Evolutionary conservation across 306 rosid species (phyloP), one percentile per base, ranked within the genome.

Genomic region (Vigna reflexopilosa): DNA sequence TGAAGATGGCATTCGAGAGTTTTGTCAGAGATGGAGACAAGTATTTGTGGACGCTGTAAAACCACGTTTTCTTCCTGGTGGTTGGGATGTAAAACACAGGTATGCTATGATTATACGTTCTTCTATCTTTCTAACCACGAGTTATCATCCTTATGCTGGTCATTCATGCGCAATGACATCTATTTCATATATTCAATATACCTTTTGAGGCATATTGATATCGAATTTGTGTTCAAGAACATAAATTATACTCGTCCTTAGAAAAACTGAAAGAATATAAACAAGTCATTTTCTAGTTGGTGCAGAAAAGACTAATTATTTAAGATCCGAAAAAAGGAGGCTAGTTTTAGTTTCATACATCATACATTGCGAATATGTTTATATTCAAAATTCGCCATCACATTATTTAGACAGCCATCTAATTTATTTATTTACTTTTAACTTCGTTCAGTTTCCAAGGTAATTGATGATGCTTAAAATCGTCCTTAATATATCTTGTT

Each of bases 21-120:
- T 95, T 67, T 93, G 97, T 81, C 98, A 88, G 73, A 84, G 97
- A 82, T 96, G 99, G 99, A 91, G 99, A 78, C 96, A 91, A 85
- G 94, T 84, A 76, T 91, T 95, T 78, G 90, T 93, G 55, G 93
- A 89, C 77, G 87, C 96, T 85, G 77, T 90, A 67, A 88, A 86
- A 19, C 99, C 99, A 42, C 98, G 89, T 72, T 95, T 93, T 85
- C 89, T 90, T 72, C 99, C 97, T 73, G 84, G 80, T 28, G 97
- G 99, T 68, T 93, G 99, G 98, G 96, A 95, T 81, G 82, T 95
- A 70, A 95, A 83, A 70, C 99, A 93, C 96, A 95, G 96, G 99
- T 93, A 90, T 72, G 69, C 71, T 82, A 79, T 52, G 14, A 67
- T 38, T 12, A 69, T 47, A 56, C 50, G 62, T 47, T 62, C 36